Conservation (phyloP, 371 early-diverging fungal genomes). For the Lichtheimia corymbifera region DNA sequence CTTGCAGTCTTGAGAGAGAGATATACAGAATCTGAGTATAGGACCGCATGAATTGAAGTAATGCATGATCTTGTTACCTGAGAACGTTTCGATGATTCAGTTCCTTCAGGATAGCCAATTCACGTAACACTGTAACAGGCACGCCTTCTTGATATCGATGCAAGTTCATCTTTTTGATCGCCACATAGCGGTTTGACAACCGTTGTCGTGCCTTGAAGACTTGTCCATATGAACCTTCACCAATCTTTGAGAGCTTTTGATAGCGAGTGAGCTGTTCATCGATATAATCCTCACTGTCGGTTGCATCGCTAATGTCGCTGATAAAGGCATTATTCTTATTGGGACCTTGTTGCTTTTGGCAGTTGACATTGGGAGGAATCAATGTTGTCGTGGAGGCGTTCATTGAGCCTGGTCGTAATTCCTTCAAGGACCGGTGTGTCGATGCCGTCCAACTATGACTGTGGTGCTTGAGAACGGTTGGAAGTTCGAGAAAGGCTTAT, state of each 20-base stretch:
- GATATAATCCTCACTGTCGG: slow-evolving; percentile 1
- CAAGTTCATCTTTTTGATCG: slow-evolving; percentile 93
- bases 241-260: slow-evolving; percentile 89
- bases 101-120: slow-evolving; percentile 96
- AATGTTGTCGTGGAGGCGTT: too few species aligned
- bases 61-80: slow-evolving; percentile 40
- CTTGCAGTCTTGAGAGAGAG: slow-evolving; percentile 66
- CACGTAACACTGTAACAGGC: slow-evolving; percentile 94
- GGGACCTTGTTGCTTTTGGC: too few species aligned
- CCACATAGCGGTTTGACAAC: slow-evolving; percentile 80
- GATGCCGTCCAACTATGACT: too few species aligned
- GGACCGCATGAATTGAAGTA: too few species aligned
- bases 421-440: too few species aligned
- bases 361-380: too few species aligned
- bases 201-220: slow-evolving; percentile 92
- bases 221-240: slow-evolving; percentile 97
- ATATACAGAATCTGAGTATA: not conserved
- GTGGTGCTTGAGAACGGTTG: too few species aligned
- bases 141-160: slow-evolving; percentile 89
- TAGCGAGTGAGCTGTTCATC: slow-evolving; percentile 48
- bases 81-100: slow-evolving; percentile 92
- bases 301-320: not conserved
- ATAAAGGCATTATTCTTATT: too few species aligned
- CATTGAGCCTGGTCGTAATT: too few species aligned
- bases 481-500: too few species aligned